These are phyloP conservation scores for Aspergillus carlsbadensis DNA, from an alignment of 495 filamentous ascomycete genomes.

Conservation along the genomic window DNA sequence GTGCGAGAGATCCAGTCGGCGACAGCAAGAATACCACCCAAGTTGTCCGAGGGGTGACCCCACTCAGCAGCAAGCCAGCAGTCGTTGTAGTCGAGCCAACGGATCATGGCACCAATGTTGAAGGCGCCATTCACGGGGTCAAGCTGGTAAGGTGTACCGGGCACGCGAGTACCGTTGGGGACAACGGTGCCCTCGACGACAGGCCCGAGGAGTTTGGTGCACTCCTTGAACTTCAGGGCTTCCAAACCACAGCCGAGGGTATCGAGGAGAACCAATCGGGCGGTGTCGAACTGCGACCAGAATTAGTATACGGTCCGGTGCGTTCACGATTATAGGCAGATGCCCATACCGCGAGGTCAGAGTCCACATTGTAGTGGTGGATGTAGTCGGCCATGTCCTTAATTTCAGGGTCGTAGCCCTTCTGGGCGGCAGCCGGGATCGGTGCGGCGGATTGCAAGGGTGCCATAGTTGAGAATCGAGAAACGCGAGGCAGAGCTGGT, in stretches of 20 bases:
- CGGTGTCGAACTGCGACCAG: conserved; percentile 76
- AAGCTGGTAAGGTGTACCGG: conserved; percentile 89
- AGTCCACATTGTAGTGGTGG: conserved; percentile 85
- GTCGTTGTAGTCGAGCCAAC: conserved; percentile 99
- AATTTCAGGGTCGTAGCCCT: conserved; percentile 85
- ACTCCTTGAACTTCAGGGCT: conserved; percentile 93
- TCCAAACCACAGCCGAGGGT: conserved; percentile 96
- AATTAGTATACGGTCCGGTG: not conserved
- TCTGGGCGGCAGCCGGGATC: conserved; percentile 28
- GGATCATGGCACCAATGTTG: conserved; percentile 97
- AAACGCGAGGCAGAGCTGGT: conserved; percentile 23
- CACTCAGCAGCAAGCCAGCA: conserved; percentile 99
- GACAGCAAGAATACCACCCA: conserved; percentile 92
- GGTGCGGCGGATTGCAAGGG: conserved; percentile 42
- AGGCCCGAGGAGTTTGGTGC: conserved; percentile 91
- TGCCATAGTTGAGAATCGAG: conserved; percentile 50
- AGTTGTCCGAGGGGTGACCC: conserved; percentile 96
- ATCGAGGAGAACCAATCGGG: conserved; percentile 85
- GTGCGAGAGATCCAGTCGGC: conserved; percentile 97
- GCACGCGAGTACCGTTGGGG: conserved; percentile 88
- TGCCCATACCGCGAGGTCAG: conserved; percentile 82
- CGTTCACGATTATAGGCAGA: not conserved
- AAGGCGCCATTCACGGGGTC: conserved; percentile 96
- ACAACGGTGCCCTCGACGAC: conserved; percentile 88
- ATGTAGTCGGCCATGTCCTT: conserved; percentile 92